phyloP scores from a whole-genome alignment of 768 basidiomycete species.

The Boletus coccyginus region DNA sequence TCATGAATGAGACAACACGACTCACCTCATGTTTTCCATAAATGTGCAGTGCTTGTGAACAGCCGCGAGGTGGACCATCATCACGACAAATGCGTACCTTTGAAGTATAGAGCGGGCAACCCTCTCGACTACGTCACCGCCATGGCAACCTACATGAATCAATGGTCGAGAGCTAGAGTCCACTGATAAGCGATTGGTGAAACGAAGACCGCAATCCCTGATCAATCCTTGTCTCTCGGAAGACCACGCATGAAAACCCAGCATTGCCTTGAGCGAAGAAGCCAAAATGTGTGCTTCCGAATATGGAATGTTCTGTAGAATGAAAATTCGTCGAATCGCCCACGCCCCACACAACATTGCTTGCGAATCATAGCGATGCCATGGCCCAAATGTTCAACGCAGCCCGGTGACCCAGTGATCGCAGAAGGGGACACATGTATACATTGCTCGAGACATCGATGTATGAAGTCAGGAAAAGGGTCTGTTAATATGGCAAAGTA shows the following conservation, averaged over 20 bases:
- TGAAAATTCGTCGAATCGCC: slow-evolving; percentile 13
- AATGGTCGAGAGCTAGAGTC: slow-evolving; percentile 1
- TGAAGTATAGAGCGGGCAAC: slow-evolving; percentile 19
- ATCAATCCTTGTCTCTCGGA: slow-evolving; percentile 4
- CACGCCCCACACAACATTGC: slow-evolving; percentile 3
- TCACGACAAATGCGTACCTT: slow-evolving; percentile 33
- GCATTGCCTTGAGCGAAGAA: slow-evolving; percentile 18
- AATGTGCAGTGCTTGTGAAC: slow-evolving; percentile 29
- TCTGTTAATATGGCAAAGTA: slow-evolving; percentile 13
- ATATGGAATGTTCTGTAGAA: slow-evolving; percentile 29
- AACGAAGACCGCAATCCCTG: slow-evolving; percentile 7
- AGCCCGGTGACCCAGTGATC: slow-evolving; percentile 10
- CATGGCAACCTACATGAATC: slow-evolving; percentile 22
- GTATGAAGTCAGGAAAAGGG: slow-evolving; percentile 1
- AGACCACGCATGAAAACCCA: slow-evolving; percentile 7
- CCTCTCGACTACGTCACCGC: slow-evolving; percentile 25
- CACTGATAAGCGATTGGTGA: slow-evolving; percentile 14
- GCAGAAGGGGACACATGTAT: slow-evolving; percentile 4
- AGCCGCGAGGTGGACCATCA: slow-evolving; percentile 33
- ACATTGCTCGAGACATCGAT: slow-evolving; percentile 14
- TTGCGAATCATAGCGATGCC: slow-evolving; percentile 9
- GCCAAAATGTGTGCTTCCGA: slow-evolving; percentile 12
- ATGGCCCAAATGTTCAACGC: background rate
- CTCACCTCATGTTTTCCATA: slow-evolving; percentile 39
- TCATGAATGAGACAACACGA: slow-evolving; percentile 32